Conservation (phyloP, 2,329 filamentous ascomycete species). For the Hypoxylon sp. region DNA sequence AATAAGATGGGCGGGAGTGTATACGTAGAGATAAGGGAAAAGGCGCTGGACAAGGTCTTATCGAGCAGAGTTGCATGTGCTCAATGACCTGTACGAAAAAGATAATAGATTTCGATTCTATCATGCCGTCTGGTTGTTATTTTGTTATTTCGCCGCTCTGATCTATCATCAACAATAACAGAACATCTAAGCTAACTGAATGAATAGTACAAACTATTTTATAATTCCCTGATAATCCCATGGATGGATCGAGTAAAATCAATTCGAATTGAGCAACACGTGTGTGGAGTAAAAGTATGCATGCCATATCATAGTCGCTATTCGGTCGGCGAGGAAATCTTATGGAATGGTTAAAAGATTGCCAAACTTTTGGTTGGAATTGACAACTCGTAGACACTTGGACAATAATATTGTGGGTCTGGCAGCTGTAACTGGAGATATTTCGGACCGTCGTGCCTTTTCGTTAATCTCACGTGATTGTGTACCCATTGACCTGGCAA, state of each 20-base stretch:
- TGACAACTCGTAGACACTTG: not conserved
- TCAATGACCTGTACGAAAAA: conserved; percentile 48
- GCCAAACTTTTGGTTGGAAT: not conserved
- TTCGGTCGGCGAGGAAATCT: not conserved
- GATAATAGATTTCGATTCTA: conserved; percentile 41
- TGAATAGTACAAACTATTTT: too few species aligned
- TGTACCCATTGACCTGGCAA: conserved; percentile 41
- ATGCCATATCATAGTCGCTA: not conserved
- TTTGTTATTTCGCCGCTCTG: not conserved
- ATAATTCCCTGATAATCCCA: too few species aligned
- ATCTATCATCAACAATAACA: not conserved
- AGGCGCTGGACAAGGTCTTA: conserved; percentile 16
- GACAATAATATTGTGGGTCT: not conserved
- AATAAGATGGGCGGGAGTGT: conserved; percentile 21
- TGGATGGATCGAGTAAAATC: not conserved
- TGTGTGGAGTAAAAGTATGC: not conserved
- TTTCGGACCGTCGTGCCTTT: not conserved
- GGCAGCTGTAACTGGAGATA: not conserved
- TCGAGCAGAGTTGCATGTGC: conserved; percentile 18
- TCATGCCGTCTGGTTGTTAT: conserved; percentile 1
- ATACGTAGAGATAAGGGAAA: conserved; percentile 35
- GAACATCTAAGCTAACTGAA: not conserved
- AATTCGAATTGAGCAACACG: not conserved
- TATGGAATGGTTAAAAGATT: not conserved
- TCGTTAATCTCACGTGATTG: conserved; percentile 32